Evolutionary conservation across 805 yeast species (phyloP).

Genomic region (Candida montana): DNA sequence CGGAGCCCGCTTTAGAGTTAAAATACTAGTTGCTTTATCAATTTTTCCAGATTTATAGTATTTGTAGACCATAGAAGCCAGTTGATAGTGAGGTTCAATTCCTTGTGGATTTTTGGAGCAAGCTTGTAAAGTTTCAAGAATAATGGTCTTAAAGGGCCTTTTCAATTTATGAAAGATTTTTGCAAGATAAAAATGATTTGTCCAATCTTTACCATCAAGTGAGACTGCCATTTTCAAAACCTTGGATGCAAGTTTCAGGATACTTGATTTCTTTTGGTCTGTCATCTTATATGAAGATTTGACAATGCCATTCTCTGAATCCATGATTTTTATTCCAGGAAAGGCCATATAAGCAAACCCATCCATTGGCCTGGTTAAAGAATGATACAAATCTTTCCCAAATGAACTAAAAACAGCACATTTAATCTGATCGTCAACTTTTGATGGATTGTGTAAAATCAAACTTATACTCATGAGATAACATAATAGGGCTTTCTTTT

Average conservation of each 20-base stretch:
- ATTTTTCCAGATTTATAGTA: conserved; percentile 37
- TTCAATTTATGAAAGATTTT: conserved; percentile 52
- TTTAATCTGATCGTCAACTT: conserved; percentile 31
- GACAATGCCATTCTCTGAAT: conserved; percentile 3
- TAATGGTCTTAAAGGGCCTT: conserved; percentile 27
- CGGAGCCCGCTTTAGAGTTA: conserved; percentile 31
- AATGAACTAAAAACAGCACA: conserved; percentile 46
- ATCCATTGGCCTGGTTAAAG: conserved; percentile 52
- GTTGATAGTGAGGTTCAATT: conserved; percentile 73
- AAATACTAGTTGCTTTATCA: conserved; percentile 32
- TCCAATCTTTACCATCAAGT: conserved; percentile 52
- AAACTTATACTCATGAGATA: conserved; percentile 66
- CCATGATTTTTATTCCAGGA: conserved; percentile 21
- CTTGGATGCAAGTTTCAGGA: conserved; percentile 35
- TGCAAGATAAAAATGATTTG: conserved; percentile 48
- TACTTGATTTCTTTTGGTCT: neutral
- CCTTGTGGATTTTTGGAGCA: conserved; percentile 35
- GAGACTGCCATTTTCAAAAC: conserved; percentile 44
- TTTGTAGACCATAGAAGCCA: conserved; percentile 57
- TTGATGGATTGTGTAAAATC: conserved; percentile 21
- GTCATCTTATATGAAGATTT: conserved; percentile 6
- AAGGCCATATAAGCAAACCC: conserved; percentile 44
- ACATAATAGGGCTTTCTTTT: conserved; percentile 65
- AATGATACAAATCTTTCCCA: conserved; percentile 46
- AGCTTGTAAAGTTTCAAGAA: conserved; percentile 40